phyloP scores from a whole-genome alignment of 768 basidiomycete species.

The Dacryopinax primogenitus region DNA sequence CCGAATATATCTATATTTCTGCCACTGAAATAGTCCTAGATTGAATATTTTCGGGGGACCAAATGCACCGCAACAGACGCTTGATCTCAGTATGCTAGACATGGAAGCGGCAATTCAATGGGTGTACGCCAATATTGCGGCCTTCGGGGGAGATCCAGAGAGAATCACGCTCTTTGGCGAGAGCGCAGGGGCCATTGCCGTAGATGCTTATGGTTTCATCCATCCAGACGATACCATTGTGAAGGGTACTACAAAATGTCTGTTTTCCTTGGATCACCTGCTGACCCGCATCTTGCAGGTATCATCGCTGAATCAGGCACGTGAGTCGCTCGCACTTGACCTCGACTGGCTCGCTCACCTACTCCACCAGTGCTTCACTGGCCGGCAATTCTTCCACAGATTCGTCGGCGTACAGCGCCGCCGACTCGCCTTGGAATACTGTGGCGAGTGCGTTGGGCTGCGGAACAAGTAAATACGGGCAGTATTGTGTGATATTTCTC shows the following conservation, averaged over 20 bases:
- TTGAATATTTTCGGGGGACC: neutral
- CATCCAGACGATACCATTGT: neutral
- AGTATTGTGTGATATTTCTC: neutral
- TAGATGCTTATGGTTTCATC: conserved; percentile 16
- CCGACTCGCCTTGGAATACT: neutral
- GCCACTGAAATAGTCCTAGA: conserved; percentile 26
- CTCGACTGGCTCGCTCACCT: no score
- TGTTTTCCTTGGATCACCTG: neutral
- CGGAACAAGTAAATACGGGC: neutral
- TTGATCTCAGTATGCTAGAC: conserved; percentile 39
- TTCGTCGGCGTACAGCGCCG: neutral
- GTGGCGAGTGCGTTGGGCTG: neutral
- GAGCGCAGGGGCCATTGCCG: conserved; percentile 46
- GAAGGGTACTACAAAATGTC: neutral
- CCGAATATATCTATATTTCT: conserved; percentile 36
- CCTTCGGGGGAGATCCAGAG: conserved; percentile 24
- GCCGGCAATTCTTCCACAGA: neutral
- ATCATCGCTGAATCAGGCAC: neutral
- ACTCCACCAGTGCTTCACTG: neutral
- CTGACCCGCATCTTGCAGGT: neutral
- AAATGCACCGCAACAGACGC: conserved; percentile 22
- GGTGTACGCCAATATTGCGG: conserved; percentile 24
- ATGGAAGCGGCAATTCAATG: conserved; percentile 25
- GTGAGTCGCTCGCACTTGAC: neutral
- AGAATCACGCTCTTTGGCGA: conserved; percentile 44